Conservation (phyloP, 441 rosid species). For the Sinapis alba region DNA sequence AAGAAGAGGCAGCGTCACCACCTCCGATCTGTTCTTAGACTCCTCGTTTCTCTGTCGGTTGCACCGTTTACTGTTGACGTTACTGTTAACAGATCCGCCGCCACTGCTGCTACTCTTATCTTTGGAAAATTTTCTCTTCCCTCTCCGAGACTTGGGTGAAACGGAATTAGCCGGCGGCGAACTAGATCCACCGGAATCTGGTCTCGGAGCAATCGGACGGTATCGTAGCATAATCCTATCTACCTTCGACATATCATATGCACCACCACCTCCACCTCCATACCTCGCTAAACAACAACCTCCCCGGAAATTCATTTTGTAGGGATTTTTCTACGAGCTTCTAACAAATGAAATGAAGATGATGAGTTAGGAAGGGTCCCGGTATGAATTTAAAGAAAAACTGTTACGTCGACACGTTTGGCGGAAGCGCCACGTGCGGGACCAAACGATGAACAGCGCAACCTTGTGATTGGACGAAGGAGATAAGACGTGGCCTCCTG, state of each 20-base stretch:
- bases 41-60: constrained; percentile 43
- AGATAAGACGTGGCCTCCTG: constrained; percentile 32
- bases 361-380: background rate
- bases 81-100: constrained; percentile 32
- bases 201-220: constrained; percentile 92
- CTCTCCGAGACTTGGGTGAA: constrained; percentile 42
- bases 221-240: constrained; percentile 76
- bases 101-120: constrained; percentile 28
- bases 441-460: constrained; percentile 35
- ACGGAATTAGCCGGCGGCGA: constrained; percentile 25
- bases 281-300: constrained; percentile 78
- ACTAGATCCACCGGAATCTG: constrained; percentile 39
- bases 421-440: constrained; percentile 36
- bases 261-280: constrained; percentile 16
- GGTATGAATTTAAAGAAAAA: constrained; percentile 14
- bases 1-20: constrained; percentile 58
- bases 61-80: constrained; percentile 43
- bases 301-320: constrained; percentile 61
- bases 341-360: constrained; percentile 4
- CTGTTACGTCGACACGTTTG: constrained; percentile 35
- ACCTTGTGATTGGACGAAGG: constrained; percentile 28
- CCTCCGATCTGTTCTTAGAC: constrained; percentile 23
- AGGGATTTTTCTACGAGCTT: background rate
- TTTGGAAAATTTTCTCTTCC: constrained; percentile 48
- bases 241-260: constrained; percentile 54